These are phyloP conservation scores for Phalaenopsis aphrodite DNA, from an alignment of 106 monocot species.

Conservation along the genomic window DNA sequence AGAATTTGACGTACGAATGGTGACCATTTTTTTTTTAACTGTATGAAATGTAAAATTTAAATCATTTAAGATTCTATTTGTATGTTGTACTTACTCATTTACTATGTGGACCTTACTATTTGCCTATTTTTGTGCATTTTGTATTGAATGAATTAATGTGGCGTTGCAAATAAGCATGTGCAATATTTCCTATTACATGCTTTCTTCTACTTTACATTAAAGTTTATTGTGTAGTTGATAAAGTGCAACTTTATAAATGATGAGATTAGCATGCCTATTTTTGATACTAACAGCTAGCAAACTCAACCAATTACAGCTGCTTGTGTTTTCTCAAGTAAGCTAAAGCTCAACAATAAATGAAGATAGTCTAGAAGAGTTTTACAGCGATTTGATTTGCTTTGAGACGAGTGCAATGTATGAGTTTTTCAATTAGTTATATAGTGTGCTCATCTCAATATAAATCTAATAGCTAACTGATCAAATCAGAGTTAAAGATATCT, in stretches of 20 bases:
- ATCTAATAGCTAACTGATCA: too few relatives aligned
- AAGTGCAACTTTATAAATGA: neutral
- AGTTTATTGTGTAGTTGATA: neutral
- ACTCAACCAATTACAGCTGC: too few relatives aligned
- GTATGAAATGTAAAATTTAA: neutral
- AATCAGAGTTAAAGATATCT: too few relatives aligned
- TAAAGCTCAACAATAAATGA: too few relatives aligned
- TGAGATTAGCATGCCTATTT: neutral
- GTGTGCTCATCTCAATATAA: too few relatives aligned
- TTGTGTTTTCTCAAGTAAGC: too few relatives aligned
- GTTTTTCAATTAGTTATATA: too few relatives aligned
- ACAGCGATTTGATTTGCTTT: too few relatives aligned
- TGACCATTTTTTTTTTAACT: neutral
- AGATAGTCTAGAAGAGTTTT: too few relatives aligned
- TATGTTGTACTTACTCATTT: neutral
- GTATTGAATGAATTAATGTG: neutral
- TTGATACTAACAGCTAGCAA: too few relatives aligned
- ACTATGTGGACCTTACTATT: constrained; percentile 1
- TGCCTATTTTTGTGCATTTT: neutral
- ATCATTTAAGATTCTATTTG: neutral
- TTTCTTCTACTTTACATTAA: neutral
- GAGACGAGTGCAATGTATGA: too few relatives aligned
- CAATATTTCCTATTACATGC: neutral
- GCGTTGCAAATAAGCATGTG: neutral
- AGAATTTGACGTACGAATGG: neutral